Evolutionary conservation across 2,329 filamentous ascomycete genomes (phyloP), one percentile per base, ranked within the genome.

Genomic region (Cordyceps fumosorosea): DNA sequence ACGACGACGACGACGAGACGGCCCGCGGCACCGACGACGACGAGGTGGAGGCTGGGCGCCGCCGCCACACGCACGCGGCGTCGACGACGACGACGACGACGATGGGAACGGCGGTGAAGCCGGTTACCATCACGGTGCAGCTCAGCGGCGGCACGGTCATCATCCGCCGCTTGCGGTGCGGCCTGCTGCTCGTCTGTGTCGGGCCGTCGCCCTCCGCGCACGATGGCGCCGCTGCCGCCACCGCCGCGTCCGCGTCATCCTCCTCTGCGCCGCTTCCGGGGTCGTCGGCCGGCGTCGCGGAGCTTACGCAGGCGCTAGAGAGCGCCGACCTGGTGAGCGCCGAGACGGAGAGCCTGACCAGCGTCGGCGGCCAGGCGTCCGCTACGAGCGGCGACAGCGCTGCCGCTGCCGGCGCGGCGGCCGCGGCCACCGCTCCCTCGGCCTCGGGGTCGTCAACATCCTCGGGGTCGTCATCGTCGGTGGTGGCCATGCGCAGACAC

Each of bases 161-260:
- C 22, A 83, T 88, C 61, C 77, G 84, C 12, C 76, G 77, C 2
- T 75, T 88, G 37, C 77, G 75, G 47, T 87, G 84, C 70, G 84
- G 84, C 20, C 77, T 88, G 52, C 75, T 88, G 44, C 85, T 88
- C 65, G 81, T 87, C 53, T 85, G 82, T 66, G 79, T 87, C 47
- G 84, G 84, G 0, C 77, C 81, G 14, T 42, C 40, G 5, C 12
- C 37, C 3, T 40, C 37, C 11, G 5, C 37, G 11, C 14, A 66
- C 63, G 3, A 34, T 12, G 24, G 44, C 20, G 44, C 32, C 53
- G 8, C 18, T 1, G 18, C 44, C 44, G 18, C 44, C 44, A 11
- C n/a, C 44, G 44, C 6, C 18, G 8, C 26, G 2, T 20, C 34
- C 63, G 68, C 48, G 62, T 64, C 16, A 65, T 66, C 37, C 65